Evolutionary conservation across 2,329 filamentous ascomycete species (phyloP), one percentile per base, ranked within the genome.

Genomic region (Stromatinia cepivora): DNA sequence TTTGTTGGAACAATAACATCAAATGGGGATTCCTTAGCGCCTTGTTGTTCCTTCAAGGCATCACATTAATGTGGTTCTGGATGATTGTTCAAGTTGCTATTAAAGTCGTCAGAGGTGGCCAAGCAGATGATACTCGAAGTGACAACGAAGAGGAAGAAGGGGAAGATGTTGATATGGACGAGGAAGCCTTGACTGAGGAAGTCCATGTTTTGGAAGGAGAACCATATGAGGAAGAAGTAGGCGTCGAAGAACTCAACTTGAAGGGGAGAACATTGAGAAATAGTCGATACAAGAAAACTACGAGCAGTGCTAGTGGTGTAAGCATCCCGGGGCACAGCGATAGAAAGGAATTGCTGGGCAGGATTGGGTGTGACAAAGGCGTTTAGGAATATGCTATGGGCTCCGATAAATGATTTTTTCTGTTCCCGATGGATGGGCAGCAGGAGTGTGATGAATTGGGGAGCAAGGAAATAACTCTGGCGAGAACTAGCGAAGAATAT

Each of bases 61-160:
- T 99, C 66, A 93, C 92, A 45, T 82, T 97, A 48, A 85, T 92
- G 71, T 98, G 95, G 95, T 97, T 98, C 77, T 85, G 84, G 72
- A 91, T 97, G 88, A 97, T 98, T 74, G 81, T 94, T 52, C 88
- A 89, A 69, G 92, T 99, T 3, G 93, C 93, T 31, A 85, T 91
- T 72, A 89, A 90, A 71, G 93, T 98, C 8, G 78, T 98, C 48
- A 86, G 85, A 64, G 94, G 94, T 45, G 87, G 85, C 50, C 84
- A 87, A 45, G 93, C 94, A 7, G 93, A 97, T 72, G 95, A 99
- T 77, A 86, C 88, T 25, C 88, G 95, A 69, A 97, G 92, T 72
- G 94, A 97, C 75, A 92, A 93, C 72, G 93, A 97, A 80, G 92
- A 89, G 3, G 87, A 88, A 34, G 85, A 86, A 25, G 82, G 85